A percentile compares a stretch with the other conserved stretches of the same genome.
Evolutionary conservation across 495 filamentous ascomycete genomes (phyloP).

Genomic region (Daldinia caldariorum): DNA sequence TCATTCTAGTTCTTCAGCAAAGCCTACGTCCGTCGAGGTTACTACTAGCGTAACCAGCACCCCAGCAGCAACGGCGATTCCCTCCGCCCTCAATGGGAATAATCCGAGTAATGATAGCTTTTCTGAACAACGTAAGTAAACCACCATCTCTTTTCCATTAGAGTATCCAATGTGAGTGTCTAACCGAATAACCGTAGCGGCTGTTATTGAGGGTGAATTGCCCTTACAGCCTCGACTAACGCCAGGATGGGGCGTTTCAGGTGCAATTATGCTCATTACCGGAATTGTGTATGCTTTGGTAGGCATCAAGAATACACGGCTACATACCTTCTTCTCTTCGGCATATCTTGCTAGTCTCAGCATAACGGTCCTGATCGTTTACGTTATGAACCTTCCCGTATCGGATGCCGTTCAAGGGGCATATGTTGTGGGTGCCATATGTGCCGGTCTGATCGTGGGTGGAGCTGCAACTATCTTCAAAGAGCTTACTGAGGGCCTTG

Average conservation of each 20-base stretch:
- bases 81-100: conserved; percentile 46
- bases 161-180: conserved; percentile 7
- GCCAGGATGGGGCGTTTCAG: conserved; percentile 81
- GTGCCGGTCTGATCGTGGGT: conserved; percentile 82
- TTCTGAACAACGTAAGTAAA: conserved; percentile 24
- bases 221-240: conserved; percentile 80
- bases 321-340: conserved; percentile 84
- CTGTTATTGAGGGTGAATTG: conserved; percentile 59
- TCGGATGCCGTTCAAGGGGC: conserved; percentile 82
- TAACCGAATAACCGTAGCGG: conserved; percentile 44
- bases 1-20: conserved; percentile 7
- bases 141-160: neutral
- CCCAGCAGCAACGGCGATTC: conserved; percentile 34
- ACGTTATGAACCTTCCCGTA: conserved; percentile 87
- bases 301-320: conserved; percentile 84
- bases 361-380: conserved; percentile 85
- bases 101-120: conserved; percentile 40
- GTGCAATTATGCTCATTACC: conserved; percentile 75
- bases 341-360: conserved; percentile 77
- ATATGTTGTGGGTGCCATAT: conserved; percentile 81
- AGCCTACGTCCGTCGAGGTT: conserved; percentile 15
- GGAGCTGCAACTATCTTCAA: conserved; percentile 79
- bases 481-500: conserved; percentile 87
- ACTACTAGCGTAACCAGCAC: conserved; percentile 24
- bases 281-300: conserved; percentile 77